Evolutionary conservation across 2,329 filamentous ascomycete genomes (phyloP).

Genomic region (Clonostachys rosea): DNA sequence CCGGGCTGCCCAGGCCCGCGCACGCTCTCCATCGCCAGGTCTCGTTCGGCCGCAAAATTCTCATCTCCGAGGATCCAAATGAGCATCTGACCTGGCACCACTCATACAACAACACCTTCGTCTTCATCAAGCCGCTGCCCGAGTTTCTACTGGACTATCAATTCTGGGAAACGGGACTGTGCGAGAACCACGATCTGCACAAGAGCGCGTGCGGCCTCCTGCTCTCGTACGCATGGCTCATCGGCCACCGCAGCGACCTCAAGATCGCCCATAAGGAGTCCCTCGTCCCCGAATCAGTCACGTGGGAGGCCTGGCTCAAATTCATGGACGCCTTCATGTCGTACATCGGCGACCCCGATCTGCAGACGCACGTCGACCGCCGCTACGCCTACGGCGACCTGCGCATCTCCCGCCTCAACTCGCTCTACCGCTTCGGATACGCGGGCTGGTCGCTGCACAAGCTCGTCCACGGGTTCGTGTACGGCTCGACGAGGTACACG

Average conservation of each 20-base stretch:
- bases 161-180: conserved; percentile 10
- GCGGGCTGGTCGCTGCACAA: conserved; percentile 9
- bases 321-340: conserved; percentile 13
- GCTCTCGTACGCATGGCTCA: conserved; percentile 24
- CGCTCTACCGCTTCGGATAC: conserved; percentile 26
- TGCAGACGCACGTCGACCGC: conserved; percentile 21
- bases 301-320: conserved; percentile 24
- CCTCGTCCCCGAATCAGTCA: conserved; percentile 12
- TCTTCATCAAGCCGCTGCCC: conserved; percentile 20
- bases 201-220: conserved; percentile 20
- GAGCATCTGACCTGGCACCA: conserved; percentile 14
- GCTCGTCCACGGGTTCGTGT: conserved; percentile 9
- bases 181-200: neutral
- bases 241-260: conserved; percentile 26
- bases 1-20: conserved; percentile 15
- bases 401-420: conserved; percentile 26
- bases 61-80: conserved; percentile 13
- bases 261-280: conserved; percentile 15
- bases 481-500: conserved; percentile 18
- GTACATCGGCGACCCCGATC: conserved; percentile 19
- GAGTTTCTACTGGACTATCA: conserved; percentile 15
- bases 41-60: conserved; percentile 11
- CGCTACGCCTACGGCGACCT: conserved; percentile 31
- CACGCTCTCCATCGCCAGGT: conserved; percentile 13
- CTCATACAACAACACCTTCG: conserved; percentile 3